A percentile compares a stretch with the other conserved stretches of the same genome.
phyloP scores from a whole-genome alignment of 768 basidiomycete genomes.

The Collybia sordida region DNA sequence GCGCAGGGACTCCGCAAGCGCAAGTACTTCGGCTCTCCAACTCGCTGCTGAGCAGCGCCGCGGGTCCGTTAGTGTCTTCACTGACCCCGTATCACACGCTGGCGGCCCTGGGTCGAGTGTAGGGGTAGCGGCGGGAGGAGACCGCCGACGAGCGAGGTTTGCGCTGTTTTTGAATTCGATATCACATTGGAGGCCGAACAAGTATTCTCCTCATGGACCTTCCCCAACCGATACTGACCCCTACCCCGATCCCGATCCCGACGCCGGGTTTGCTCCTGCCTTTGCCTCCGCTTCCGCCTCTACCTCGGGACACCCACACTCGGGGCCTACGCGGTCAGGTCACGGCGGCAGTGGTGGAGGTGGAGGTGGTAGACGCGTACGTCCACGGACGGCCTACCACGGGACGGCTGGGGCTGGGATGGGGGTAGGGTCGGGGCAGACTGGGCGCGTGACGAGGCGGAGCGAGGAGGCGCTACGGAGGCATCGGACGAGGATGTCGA shows the following conservation, averaged over 20 bases:
- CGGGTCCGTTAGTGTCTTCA: constrained; percentile 9
- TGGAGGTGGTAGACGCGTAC: too few species aligned
- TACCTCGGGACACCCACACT: too few species aligned
- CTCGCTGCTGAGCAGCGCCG: constrained; percentile 8
- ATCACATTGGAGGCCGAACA: constrained; percentile 30
- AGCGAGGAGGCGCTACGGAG: constrained; percentile 48
- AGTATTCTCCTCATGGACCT: constrained; percentile 9
- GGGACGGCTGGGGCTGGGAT: too few species aligned
- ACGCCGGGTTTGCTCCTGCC: not conserved
- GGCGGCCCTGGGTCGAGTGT: too few species aligned
- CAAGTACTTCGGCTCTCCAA: constrained; percentile 15
- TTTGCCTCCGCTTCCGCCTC: too few species aligned
- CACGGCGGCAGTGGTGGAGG: too few species aligned
- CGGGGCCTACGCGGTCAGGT: too few species aligned
- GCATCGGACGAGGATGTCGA: constrained; percentile 13
- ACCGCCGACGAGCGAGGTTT: constrained; percentile 26
- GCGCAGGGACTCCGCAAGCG: constrained; percentile 1
- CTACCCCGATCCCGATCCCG: too few species aligned
- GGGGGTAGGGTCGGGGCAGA: too few species aligned
- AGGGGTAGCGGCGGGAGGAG: too few species aligned
- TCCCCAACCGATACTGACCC: constrained; percentile 6
- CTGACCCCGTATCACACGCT: constrained; percentile 10
- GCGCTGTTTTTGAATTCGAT: constrained; percentile 28
- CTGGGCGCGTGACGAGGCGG: constrained; percentile 22
- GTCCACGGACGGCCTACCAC: not conserved